phyloP scores from a whole-genome alignment of 805 yeast species.

The Zygosaccharomyces bisporus region DNA sequence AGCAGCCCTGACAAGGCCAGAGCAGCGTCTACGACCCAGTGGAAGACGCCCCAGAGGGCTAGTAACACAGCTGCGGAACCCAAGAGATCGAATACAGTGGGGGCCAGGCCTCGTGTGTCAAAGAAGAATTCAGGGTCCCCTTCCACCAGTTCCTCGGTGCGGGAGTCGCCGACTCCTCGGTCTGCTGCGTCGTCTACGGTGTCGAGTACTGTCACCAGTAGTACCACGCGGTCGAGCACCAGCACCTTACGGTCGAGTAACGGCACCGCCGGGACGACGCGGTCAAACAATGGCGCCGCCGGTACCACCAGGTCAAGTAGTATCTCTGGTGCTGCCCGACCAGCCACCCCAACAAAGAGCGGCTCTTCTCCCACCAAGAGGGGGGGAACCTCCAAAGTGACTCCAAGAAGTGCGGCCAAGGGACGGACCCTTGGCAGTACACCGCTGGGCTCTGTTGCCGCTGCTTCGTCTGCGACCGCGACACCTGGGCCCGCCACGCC shows the following conservation, averaged over 20 bases:
- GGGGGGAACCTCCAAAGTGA: neutral
- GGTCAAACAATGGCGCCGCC: neutral
- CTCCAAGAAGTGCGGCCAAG: neutral
- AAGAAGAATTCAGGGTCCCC: slow-evolving; percentile 1
- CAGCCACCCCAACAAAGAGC: neutral
- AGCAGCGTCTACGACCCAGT: neutral
- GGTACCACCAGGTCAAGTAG: neutral
- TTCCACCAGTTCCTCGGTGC: neutral
- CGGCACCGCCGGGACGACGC: neutral
- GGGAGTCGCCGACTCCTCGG: neutral
- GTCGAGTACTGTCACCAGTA: neutral
- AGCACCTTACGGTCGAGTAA: neutral
- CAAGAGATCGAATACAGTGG: slow-evolving; percentile 2
- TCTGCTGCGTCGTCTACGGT: neutral
- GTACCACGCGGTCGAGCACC: neutral
- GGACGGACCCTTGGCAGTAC: neutral
- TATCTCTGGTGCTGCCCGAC: neutral
- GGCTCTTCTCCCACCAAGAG: neutral
- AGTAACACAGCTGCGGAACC: neutral
- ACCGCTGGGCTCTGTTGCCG: neutral
- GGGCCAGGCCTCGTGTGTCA: neutral
- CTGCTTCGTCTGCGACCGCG: too few species aligned
- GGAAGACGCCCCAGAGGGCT: neutral
- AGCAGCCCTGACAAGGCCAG: neutral
- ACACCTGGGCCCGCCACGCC: neutral